A percentile compares a stretch with the other conserved stretches of the same genome.
Conservation (phyloP, 2,329 filamentous ascomycete genomes). For the Pyrenophora tritici-repentis region DNA sequence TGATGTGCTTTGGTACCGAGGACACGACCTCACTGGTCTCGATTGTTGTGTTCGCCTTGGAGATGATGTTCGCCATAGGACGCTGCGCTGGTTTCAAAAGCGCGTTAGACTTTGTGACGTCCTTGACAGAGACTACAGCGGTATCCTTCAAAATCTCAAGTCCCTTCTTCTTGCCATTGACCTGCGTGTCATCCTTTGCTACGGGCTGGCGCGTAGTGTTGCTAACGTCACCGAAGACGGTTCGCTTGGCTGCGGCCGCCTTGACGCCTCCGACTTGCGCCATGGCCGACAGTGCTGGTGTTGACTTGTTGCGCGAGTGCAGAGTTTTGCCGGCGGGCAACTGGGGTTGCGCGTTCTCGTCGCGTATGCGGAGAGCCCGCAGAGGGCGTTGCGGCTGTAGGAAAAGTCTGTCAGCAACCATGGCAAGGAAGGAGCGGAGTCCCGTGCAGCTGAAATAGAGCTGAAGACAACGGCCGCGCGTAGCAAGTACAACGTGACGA, state of each 20-base stretch:
- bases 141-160: slow-evolving; percentile 43
- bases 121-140: slow-evolving; percentile 38
- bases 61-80: slow-evolving; percentile 47
- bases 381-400: slow-evolving; percentile 70
- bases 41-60: slow-evolving; percentile 28
- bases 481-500: neutral
- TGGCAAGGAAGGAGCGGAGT: slow-evolving; percentile 1
- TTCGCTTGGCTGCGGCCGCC: slow-evolving; percentile 70
- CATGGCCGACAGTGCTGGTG: slow-evolving; percentile 63
- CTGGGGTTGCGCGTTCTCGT: slow-evolving; percentile 67
- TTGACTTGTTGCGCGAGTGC: slow-evolving; percentile 84
- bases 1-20: slow-evolving; percentile 29
- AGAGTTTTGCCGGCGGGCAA: slow-evolving; percentile 56
- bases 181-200: slow-evolving; percentile 62
- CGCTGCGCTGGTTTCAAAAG: slow-evolving; percentile 67
- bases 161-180: slow-evolving; percentile 50
- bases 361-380: slow-evolving; percentile 64
- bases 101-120: slow-evolving; percentile 51
- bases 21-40: slow-evolving; percentile 22
- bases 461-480: no score
- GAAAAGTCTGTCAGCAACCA: slow-evolving; percentile 24
- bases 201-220: slow-evolving; percentile 59
- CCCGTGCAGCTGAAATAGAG: no score
- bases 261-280: slow-evolving; percentile 63
- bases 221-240: slow-evolving; percentile 81